These are phyloP conservation scores for Diatrype stigma DNA, from an alignment of 2,329 filamentous ascomycete genomes.

Conservation along the genomic window DNA sequence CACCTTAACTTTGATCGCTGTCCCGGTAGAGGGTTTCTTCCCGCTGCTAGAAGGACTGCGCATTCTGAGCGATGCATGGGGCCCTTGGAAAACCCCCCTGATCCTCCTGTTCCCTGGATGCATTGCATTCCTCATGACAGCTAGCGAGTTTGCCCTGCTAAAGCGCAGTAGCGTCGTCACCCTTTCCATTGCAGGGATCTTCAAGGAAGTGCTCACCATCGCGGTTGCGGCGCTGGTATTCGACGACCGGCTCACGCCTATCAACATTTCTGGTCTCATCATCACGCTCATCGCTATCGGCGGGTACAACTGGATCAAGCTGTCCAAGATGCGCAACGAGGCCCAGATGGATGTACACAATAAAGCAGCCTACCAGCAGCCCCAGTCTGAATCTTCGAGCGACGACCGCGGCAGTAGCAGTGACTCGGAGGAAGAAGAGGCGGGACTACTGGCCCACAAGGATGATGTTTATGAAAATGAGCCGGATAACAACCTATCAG, in stretches of 20 bases:
- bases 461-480: slow-evolving; percentile 26
- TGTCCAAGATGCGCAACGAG: slow-evolving; percentile 79
- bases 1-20: slow-evolving; percentile 72
- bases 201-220: slow-evolving; percentile 98
- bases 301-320: slow-evolving; percentile 93
- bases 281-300: slow-evolving; percentile 84
- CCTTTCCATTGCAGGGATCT: slow-evolving; percentile 92
- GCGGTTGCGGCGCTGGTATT: slow-evolving; percentile 83
- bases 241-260: slow-evolving; percentile 76
- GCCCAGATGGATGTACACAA: slow-evolving; percentile 54
- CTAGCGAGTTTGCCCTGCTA: slow-evolving; percentile 90
- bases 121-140: slow-evolving; percentile 94
- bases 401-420: slow-evolving; percentile 32
- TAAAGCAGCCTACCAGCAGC: slow-evolving; percentile 26
- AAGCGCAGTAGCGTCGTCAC: slow-evolving; percentile 95
- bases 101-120: slow-evolving; percentile 85
- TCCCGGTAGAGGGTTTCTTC: slow-evolving; percentile 78
- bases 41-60: slow-evolving; percentile 63
- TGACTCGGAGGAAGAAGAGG: slow-evolving; percentile 43
- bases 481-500: slow-evolving; percentile 32
- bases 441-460: slow-evolving; percentile 40
- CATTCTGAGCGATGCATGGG: slow-evolving; percentile 63
- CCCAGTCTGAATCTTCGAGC: slow-evolving; percentile 26
- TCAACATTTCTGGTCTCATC: slow-evolving; percentile 85
- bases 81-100: slow-evolving; percentile 58